Conservation (phyloP, 495 filamentous ascomycete genomes). For the Mycothermus thermophilus region DNA sequence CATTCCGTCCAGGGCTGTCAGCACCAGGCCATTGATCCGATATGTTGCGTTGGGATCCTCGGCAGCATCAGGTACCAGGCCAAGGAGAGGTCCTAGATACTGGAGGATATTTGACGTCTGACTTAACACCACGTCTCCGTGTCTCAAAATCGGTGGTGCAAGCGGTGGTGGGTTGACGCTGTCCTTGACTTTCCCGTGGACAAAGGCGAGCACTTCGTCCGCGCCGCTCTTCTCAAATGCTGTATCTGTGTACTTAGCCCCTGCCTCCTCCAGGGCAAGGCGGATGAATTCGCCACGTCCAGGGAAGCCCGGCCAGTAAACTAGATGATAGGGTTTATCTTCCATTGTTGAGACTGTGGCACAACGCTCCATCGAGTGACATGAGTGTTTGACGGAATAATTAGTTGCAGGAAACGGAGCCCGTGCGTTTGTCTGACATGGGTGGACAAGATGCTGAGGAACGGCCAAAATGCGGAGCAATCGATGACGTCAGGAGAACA, state of each 20-base stretch:
- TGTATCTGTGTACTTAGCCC: constrained; percentile 46
- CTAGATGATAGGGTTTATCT: constrained; percentile 41
- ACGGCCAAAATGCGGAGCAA: no score
- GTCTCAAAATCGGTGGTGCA: constrained; percentile 46
- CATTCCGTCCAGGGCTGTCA: constrained; percentile 53
- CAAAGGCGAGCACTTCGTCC: constrained; percentile 22
- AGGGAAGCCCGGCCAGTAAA: constrained; percentile 52
- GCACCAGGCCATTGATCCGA: constrained; percentile 39
- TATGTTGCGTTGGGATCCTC: constrained; percentile 35
- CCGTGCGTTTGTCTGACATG: no score
- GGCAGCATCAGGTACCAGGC: constrained; percentile 28
- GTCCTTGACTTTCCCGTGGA: constrained; percentile 24
- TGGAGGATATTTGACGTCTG: constrained; percentile 53
- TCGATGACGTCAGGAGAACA: no score
- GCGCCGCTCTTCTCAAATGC: constrained; percentile 27
- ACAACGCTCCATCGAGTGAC: no score
- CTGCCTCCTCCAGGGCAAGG: constrained; percentile 47
- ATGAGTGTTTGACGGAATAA: no score
- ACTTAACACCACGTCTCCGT: constrained; percentile 43
- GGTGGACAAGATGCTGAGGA: no score
- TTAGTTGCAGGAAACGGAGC: no score
- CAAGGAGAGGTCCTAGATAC: constrained; percentile 43
- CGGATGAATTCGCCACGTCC: constrained; percentile 54
- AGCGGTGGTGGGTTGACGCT: constrained; percentile 42
- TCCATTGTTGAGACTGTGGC: no score